These are phyloP conservation scores for Capsella bursapastoris DNA, from an alignment of 345 rosid genomes.

Conservation along the genomic window DNA sequence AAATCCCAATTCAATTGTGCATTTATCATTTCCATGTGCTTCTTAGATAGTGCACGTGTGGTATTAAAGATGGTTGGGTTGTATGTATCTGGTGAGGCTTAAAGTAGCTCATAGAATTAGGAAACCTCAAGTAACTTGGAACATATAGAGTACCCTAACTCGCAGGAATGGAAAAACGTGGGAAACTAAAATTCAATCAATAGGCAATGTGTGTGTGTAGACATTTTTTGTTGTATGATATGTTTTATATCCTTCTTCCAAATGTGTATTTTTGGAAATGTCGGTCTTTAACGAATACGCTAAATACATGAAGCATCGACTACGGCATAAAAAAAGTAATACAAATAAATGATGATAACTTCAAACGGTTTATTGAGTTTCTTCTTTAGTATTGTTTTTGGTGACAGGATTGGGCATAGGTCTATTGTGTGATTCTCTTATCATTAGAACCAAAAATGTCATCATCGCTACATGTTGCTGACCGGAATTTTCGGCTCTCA, in stretches of 20 bases:
- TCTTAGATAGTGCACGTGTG: slow-evolving; percentile 34
- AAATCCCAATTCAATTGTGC: not conserved
- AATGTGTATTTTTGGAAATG: not conserved
- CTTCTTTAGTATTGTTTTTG: not conserved
- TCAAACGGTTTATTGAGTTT: not conserved
- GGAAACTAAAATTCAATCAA: not conserved
- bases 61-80: slow-evolving; percentile 21
- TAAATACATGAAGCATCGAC: slow-evolving; percentile 1
- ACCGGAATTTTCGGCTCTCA: slow-evolving; percentile 16
- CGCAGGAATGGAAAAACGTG: not conserved
- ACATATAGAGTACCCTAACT: not conserved
- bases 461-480: slow-evolving; percentile 34
- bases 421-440: slow-evolving; percentile 15
- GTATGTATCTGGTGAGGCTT: slow-evolving; percentile 6
- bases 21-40: slow-evolving; percentile 1
- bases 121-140: slow-evolving; percentile 8
- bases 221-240: not conserved
- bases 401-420: slow-evolving; percentile 27
- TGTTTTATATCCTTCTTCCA: not conserved
- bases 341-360: not conserved
- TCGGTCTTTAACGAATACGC: not conserved
- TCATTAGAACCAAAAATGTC: slow-evolving; percentile 11
- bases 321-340: slow-evolving; percentile 5
- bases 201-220: not conserved
- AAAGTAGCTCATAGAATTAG: not conserved